Base-by-base conservation (phyloP, 2,329 filamentous ascomycete genomes). In the Dothidotthia symphoricarpi region DNA sequence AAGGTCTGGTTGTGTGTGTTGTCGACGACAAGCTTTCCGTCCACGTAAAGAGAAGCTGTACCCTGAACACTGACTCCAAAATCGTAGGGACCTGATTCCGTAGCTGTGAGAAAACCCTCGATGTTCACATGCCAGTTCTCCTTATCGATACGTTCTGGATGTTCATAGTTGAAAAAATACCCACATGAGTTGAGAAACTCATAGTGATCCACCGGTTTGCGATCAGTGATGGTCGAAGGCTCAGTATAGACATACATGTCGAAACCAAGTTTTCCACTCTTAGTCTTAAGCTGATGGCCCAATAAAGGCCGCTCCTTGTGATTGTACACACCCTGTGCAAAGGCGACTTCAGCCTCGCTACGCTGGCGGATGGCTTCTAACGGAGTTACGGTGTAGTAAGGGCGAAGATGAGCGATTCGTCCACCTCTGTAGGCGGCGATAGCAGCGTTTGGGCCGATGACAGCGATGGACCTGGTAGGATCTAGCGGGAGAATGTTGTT, bases 381-480 rank as follows among this genome's bases (percentile, higher is more conserved):
- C 4, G 37, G 37, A 16, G 37, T 34, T 9, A 34, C 25, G 6
- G 31, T 24, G 14, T 16, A 34, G 22, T 39, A 39, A 4, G 37
- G 14, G 7, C 30, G 26, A 3, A 39, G 14, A 29, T 17, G 28
- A 4, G 37, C 31, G 16, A 24, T 34, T n/a, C 37, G 31, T n/a
- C 37, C 37, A 10, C 37, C 37, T 11, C 24, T 24, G 11, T 16
- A 31, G 14, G 24, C 26, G 4, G 37, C 31, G n/a, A 28, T 24
- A 11, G 30, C 34, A 2, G 31, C 37, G 13, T 35, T 35, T 7
- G 28, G 28, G 3, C 36, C 36, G 13, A 86, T 83, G 8, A 86
- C 78, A 3, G 82, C 82, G 41, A 85, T 74, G 7, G 24, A 27
- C 11, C 26, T 15, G 10, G 10, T 27, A 3, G 3, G 15, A 16